Percentiles rank a stretch among this genome's conserved stretches.
phyloP scores from a whole-genome alignment of 2,329 filamentous ascomycete species.

The Lachnellula cervina region DNA sequence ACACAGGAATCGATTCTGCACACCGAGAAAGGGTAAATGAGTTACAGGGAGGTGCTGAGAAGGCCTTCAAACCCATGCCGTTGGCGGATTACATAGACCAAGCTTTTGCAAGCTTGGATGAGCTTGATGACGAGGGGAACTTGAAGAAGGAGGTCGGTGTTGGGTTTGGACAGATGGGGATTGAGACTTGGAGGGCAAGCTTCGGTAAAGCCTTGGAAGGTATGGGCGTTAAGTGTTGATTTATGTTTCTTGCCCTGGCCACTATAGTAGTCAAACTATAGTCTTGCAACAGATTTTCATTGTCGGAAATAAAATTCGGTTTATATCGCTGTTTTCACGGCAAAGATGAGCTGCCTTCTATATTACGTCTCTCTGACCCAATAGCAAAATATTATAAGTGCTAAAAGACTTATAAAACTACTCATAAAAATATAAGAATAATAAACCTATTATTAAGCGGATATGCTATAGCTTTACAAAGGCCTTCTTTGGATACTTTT shows the following conservation, averaged over 20 bases:
- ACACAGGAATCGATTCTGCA: slow-evolving; percentile 30
- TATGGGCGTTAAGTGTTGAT: not conserved
- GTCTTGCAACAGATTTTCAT: too few species aligned
- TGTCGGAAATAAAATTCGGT: too few species aligned
- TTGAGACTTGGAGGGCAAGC: slow-evolving; percentile 3
- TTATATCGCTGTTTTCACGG: too few species aligned
- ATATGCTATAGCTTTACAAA: too few species aligned
- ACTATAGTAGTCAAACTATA: too few species aligned
- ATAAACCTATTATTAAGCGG: too few species aligned
- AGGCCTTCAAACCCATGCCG: slow-evolving; percentile 26
- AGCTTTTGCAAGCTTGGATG: slow-evolving; percentile 23
- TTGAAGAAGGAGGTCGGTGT: slow-evolving; percentile 30
- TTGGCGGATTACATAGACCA: slow-evolving; percentile 29
- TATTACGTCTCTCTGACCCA: too few species aligned
- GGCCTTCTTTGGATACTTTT: too few species aligned
- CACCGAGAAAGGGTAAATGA: slow-evolving; percentile 20
- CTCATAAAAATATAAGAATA: too few species aligned
- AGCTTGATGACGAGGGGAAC: slow-evolving; percentile 13
- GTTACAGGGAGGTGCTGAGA: slow-evolving; percentile 21
- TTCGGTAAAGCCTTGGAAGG: not conserved
- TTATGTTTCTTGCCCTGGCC: not conserved
- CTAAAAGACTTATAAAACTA: too few species aligned
- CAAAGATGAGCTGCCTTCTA: too few species aligned
- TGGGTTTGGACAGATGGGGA: slow-evolving; percentile 18
- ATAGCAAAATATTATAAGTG: too few species aligned